Conservation (phyloP, 495 filamentous ascomycete species). For the Sordaria brevicollis region DNA sequence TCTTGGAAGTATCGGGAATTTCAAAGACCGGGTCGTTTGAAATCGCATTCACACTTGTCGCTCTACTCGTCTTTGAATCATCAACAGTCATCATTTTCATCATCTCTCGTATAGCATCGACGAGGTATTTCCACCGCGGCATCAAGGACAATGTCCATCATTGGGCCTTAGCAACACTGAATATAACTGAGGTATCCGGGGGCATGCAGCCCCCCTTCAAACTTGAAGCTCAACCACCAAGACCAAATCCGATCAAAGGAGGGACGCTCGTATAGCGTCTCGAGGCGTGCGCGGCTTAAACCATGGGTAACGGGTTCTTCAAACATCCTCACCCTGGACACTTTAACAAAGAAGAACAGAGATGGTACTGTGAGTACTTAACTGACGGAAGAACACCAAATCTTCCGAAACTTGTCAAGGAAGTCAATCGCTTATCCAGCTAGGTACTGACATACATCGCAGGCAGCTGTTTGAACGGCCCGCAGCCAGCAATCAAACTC, state of each 20-base stretch:
- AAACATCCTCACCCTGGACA: background rate
- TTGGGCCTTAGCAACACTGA: background rate
- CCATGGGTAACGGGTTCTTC: background rate
- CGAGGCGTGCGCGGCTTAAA: no score
- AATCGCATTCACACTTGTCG: background rate
- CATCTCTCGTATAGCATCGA: background rate
- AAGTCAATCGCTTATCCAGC: no score
- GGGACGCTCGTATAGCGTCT: no score
- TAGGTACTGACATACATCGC: background rate
- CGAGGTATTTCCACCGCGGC: background rate
- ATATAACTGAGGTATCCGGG: background rate
- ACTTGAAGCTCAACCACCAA: background rate
- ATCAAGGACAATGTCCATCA: background rate
- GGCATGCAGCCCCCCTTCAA: background rate
- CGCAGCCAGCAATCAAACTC: constrained; percentile 48
- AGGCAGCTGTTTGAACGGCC: constrained; percentile 11
- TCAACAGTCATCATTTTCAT: background rate
- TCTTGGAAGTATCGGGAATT: background rate
- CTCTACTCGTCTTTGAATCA: background rate
- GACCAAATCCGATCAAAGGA: background rate
- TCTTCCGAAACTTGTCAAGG: background rate
- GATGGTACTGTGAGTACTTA: background rate
- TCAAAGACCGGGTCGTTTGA: background rate
- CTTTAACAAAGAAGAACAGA: background rate
- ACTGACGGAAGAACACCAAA: no score